A percentile compares a stretch with the other conserved stretches of the same genome.
phyloP scores from a whole-genome alignment of 2,329 filamentous ascomycete genomes.

The Colletotrichum karsti region DNA sequence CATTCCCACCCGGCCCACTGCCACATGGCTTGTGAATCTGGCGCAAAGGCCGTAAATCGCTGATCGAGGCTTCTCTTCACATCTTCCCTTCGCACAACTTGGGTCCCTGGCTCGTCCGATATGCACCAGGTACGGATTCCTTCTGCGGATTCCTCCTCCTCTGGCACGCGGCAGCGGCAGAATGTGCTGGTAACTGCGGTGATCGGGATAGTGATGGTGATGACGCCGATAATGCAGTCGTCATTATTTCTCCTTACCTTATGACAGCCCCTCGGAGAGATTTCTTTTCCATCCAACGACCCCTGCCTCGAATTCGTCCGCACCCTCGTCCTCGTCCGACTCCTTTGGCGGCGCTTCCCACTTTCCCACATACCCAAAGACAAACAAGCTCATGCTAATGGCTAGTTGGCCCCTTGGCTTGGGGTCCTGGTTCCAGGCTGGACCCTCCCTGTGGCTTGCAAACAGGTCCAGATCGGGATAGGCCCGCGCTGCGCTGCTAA shows the following conservation, averaged over 20 bases:
- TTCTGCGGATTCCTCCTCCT: neutral
- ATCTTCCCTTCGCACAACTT: neutral
- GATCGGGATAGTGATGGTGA: no score
- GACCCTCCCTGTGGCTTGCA: conserved; percentile 16
- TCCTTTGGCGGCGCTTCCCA: neutral
- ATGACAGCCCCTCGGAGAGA: neutral
- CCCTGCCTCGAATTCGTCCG: neutral
- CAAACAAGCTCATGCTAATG: conserved; percentile 13
- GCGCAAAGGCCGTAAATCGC: neutral
- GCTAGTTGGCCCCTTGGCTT: neutral
- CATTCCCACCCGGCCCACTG: neutral
- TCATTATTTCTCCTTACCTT: neutral
- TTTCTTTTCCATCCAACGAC: neutral
- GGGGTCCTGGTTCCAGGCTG: neutral
- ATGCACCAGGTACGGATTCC: neutral
- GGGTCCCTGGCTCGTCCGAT: neutral
- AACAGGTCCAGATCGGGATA: conserved; percentile 6
- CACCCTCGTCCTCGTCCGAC: neutral
- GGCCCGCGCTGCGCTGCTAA: neutral
- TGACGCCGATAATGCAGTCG: neutral
- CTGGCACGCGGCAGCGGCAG: neutral
- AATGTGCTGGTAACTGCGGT: neutral
- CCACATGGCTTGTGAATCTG: neutral
- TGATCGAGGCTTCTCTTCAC: neutral
- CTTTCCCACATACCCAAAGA: conserved; percentile 6